A percentile compares a stretch with the other conserved stretches of the same genome.
These are phyloP conservation scores for Trichosporon sp. DNA, from an alignment of 1,284 basidiomycete genomes.

Conservation along the genomic window DNA sequence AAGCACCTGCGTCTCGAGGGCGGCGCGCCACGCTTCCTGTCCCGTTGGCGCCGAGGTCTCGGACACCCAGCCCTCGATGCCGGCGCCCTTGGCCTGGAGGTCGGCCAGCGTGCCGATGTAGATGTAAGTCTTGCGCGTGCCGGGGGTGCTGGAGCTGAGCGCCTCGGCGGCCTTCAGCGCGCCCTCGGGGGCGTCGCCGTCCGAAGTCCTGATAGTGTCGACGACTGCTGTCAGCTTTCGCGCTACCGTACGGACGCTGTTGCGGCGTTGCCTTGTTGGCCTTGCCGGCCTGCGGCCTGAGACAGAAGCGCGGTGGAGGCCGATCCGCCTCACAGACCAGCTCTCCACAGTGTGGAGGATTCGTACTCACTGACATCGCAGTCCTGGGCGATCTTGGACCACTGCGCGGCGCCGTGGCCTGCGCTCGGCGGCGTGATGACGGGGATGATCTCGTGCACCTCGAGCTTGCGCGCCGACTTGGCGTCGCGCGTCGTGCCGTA, in stretches of 20 bases:
- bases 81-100: slow-evolving; percentile 19
- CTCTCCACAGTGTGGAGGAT: background rate
- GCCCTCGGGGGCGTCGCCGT: slow-evolving; percentile 42
- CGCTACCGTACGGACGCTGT: too few relatives aligned
- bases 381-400: slow-evolving; percentile 51
- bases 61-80: slow-evolving; percentile 37
- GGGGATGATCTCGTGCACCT: slow-evolving; percentile 56
- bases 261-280: too few relatives aligned
- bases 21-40: slow-evolving; percentile 32
- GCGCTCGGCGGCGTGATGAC: slow-evolving; percentile 51
- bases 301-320: background rate
- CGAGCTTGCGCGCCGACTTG: slow-evolving; percentile 49
- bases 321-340: background rate
- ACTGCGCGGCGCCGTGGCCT: slow-evolving; percentile 40
- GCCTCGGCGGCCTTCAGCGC: slow-evolving; percentile 26
- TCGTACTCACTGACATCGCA: slow-evolving; percentile 54
- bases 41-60: slow-evolving; percentile 25
- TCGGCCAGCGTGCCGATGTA: slow-evolving; percentile 48
- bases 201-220: slow-evolving; percentile 43
- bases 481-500: slow-evolving; percentile 54
- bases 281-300: background rate
- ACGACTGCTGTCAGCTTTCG: slow-evolving; percentile 39
- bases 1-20: slow-evolving; percentile 35
- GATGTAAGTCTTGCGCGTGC: slow-evolving; percentile 55
- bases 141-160: slow-evolving; percentile 23